Conservation (phyloP, 2,329 filamentous ascomycete species). For the Fusarium domesticum region DNA sequence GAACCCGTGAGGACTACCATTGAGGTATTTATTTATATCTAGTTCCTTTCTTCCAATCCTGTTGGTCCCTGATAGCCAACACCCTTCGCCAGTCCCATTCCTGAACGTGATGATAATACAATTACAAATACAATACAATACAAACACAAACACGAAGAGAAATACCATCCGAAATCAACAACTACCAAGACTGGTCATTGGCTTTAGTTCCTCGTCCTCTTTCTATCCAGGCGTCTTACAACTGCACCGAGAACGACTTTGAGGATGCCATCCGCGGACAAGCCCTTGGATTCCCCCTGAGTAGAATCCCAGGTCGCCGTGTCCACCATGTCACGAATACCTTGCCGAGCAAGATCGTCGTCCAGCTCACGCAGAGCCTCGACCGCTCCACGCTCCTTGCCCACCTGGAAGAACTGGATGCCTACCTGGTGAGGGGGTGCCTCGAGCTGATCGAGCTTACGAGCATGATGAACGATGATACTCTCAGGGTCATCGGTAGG, state of each 20-base stretch:
- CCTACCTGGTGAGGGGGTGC: slow-evolving; percentile 81
- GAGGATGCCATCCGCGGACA: slow-evolving; percentile 70
- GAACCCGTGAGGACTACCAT: too few species aligned
- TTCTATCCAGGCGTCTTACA: slow-evolving; percentile 45
- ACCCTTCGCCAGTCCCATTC: too few species aligned
- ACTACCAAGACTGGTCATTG: too few species aligned
- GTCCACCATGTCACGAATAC: slow-evolving; percentile 84
- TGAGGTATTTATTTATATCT: too few species aligned
- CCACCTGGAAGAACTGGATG: slow-evolving; percentile 95
- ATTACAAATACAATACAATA: too few species aligned
- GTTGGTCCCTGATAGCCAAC: too few species aligned
- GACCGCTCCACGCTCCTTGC: slow-evolving; percentile 64
- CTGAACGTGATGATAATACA: too few species aligned
- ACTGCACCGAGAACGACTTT: slow-evolving; percentile 82
- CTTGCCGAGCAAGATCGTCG: slow-evolving; percentile 57
- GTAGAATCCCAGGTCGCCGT: slow-evolving; percentile 70
- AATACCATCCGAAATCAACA: too few species aligned
- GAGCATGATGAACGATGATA: slow-evolving; percentile 64
- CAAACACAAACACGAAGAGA: too few species aligned
- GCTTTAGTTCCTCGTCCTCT: slow-evolving; percentile 7
- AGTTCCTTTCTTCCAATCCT: too few species aligned
- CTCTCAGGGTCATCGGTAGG: slow-evolving; percentile 76
- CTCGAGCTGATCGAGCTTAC: slow-evolving; percentile 64
- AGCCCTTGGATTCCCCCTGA: slow-evolving; percentile 35
- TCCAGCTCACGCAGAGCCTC: slow-evolving; percentile 70